phyloP scores from a whole-genome alignment of 768 basidiomycete genomes.

The Leccinellum rugosiceps region DNA sequence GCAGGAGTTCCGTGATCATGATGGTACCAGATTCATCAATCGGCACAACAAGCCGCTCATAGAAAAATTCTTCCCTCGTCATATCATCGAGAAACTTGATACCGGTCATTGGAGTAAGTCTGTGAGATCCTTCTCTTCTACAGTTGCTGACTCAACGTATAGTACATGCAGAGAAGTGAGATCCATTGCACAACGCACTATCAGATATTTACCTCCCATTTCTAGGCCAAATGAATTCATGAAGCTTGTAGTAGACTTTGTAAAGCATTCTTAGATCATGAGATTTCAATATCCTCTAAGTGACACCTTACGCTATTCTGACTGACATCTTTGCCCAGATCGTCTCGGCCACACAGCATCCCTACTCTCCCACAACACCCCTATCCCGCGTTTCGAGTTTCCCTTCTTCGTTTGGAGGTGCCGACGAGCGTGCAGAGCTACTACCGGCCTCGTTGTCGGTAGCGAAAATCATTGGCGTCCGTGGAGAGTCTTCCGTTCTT shows the following conservation, averaged over 20 bases:
- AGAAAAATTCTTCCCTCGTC: conserved; percentile 69
- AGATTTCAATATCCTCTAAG: not conserved
- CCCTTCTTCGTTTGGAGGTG: not conserved
- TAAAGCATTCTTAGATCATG: conserved; percentile 16
- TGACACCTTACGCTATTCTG: not conserved
- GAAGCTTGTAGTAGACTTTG: conserved; percentile 33
- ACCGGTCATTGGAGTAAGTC: conserved; percentile 84
- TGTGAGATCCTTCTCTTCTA: not conserved
- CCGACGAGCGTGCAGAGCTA: not conserved
- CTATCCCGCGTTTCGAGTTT: not conserved
- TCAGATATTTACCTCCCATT: not conserved
- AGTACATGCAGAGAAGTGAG: conserved; percentile 81
- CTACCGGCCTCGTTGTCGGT: conserved; percentile 8
- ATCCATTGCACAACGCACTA: not conserved
- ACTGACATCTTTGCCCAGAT: not conserved
- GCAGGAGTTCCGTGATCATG: not conserved
- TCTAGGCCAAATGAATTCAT: conserved; percentile 56
- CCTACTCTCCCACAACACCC: not conserved
- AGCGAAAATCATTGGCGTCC: conserved; percentile 13
- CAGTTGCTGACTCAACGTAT: conserved; percentile 4
- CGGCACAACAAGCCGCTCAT: conserved; percentile 59
- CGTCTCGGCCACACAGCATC: too few species aligned
- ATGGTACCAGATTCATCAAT: conserved; percentile 63
- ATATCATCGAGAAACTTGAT: conserved; percentile 60
- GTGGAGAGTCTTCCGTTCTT: conserved; percentile 25